Evolutionary conservation across 768 basidiomycete species (phyloP).

Genomic region (Hypsizygus marmoreus): DNA sequence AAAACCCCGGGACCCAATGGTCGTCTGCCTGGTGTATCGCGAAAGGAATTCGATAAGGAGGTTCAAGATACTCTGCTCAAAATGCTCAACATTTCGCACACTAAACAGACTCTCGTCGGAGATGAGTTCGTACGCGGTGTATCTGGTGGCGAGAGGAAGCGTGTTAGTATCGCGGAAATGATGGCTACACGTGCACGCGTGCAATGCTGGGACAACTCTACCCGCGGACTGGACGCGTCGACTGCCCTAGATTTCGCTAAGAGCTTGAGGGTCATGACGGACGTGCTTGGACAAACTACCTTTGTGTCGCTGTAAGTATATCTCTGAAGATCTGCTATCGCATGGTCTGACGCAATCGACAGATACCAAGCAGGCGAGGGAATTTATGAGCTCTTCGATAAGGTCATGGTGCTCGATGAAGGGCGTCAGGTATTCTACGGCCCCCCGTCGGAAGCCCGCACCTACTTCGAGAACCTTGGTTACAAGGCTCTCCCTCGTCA

Average conservation of each 20-base stretch:
- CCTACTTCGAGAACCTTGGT: constrained; percentile 77
- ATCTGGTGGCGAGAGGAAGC: constrained; percentile 79
- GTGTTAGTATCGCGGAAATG: constrained; percentile 85
- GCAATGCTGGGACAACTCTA: constrained; percentile 85
- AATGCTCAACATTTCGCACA: constrained; percentile 87
- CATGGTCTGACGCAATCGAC: too few relatives aligned
- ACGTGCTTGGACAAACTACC: constrained; percentile 77
- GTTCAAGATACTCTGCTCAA: constrained; percentile 65
- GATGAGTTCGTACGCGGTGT: constrained; percentile 85
- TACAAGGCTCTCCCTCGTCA: constrained; percentile 78
- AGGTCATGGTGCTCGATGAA: constrained; percentile 80
- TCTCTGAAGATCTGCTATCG: not conserved
- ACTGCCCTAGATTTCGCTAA: constrained; percentile 87
- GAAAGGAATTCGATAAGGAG: constrained; percentile 55
- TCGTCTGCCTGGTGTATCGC: constrained; percentile 66
- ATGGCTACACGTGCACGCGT: constrained; percentile 80
- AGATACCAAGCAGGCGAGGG: constrained; percentile 83
- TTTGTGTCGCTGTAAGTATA: constrained; percentile 72
- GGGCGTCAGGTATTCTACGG: constrained; percentile 86
- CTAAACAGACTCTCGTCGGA: constrained; percentile 76
- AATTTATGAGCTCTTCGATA: constrained; percentile 81
- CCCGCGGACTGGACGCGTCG: constrained; percentile 80
- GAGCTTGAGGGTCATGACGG: constrained; percentile 79
- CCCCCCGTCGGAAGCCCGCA: constrained; percentile 67
- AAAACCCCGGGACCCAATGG: constrained; percentile 77